A percentile compares a stretch with the other conserved stretches of the same genome.
These are phyloP conservation scores for Stemphylium beticola DNA, from an alignment of 2,329 filamentous ascomycete genomes.

Conservation along the genomic window DNA sequence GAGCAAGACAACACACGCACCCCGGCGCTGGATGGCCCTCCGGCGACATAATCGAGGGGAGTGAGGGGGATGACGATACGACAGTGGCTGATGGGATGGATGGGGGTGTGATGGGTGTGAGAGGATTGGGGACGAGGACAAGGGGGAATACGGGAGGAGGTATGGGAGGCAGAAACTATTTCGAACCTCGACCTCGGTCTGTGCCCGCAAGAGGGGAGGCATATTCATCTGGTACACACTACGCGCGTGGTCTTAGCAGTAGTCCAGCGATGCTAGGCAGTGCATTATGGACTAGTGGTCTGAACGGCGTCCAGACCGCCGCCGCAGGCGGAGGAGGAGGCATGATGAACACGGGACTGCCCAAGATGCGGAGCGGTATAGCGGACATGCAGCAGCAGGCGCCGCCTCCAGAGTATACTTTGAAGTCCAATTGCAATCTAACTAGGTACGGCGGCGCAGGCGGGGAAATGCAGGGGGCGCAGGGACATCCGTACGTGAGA, in stretches of 20 bases:
- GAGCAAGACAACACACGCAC: neutral
- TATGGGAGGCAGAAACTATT: neutral
- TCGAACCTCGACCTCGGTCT: conserved; percentile 5
- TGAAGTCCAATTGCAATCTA: conserved; percentile 11
- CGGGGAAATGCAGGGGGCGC: neutral
- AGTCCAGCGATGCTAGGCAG: neutral
- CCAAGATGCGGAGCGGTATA: neutral
- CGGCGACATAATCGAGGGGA: conserved; percentile 4
- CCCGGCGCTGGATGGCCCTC: neutral
- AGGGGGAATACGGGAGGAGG: neutral
- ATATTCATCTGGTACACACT: neutral
- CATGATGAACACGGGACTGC: no score
- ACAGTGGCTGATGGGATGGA: neutral
- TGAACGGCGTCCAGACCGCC: no score
- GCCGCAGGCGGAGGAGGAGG: neutral
- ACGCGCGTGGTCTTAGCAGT: no score
- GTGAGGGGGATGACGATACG: conserved; percentile 9
- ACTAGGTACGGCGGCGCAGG: neutral
- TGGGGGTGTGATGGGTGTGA: neutral
- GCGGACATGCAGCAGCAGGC: neutral
- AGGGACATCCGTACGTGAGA: conserved; percentile 6
- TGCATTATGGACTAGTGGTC: neutral
- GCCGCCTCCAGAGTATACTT: conserved; percentile 13
- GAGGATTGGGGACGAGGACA: neutral
- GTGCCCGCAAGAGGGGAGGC: conserved; percentile 6